Percentiles rank a stretch among this genome's conserved stretches.
Conservation (phyloP, 2,329 filamentous ascomycete species). For the Aspergillus caelatus region DNA sequence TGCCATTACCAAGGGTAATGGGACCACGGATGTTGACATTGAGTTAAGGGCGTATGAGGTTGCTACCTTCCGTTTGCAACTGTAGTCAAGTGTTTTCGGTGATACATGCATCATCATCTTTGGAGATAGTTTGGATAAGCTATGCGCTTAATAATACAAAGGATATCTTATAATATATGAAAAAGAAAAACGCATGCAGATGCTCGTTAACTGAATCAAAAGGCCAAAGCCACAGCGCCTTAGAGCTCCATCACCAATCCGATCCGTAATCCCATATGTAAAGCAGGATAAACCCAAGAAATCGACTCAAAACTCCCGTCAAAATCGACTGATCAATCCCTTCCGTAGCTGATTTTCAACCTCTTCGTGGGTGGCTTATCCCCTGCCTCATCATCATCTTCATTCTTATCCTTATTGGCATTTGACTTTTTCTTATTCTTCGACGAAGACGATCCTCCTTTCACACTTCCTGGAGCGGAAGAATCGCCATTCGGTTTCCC, state of each 20-base stretch:
- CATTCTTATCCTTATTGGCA: constrained; percentile 30
- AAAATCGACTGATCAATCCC: constrained; percentile 36
- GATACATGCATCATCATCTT: background rate
- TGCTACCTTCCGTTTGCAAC: constrained; percentile 71
- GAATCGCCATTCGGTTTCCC: constrained; percentile 31
- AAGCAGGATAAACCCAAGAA: constrained; percentile 7
- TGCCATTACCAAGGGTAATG: constrained; percentile 45
- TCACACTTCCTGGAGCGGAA: constrained; percentile 34
- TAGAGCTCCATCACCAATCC: constrained; percentile 3
- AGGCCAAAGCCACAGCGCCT: constrained; percentile 1
- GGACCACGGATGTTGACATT: constrained; percentile 57
- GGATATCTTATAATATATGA: constrained; percentile 6
- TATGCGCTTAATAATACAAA: constrained; percentile 6
- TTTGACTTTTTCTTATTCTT: constrained; percentile 47
- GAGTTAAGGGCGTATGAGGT: constrained; percentile 81
- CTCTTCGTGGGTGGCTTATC: constrained; percentile 46
- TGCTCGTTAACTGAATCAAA: background rate
- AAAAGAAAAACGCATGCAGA: background rate
- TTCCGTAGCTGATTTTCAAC: constrained; percentile 50
- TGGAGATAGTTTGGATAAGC: background rate
- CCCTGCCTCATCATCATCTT: constrained; percentile 36
- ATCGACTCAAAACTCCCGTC: constrained; percentile 9
- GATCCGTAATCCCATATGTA: constrained; percentile 8
- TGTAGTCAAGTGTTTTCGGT: constrained; percentile 35
- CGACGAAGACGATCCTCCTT: constrained; percentile 34